Conservation (phyloP, 768 basidiomycete species). For the Lactarius sanguifluus region DNA sequence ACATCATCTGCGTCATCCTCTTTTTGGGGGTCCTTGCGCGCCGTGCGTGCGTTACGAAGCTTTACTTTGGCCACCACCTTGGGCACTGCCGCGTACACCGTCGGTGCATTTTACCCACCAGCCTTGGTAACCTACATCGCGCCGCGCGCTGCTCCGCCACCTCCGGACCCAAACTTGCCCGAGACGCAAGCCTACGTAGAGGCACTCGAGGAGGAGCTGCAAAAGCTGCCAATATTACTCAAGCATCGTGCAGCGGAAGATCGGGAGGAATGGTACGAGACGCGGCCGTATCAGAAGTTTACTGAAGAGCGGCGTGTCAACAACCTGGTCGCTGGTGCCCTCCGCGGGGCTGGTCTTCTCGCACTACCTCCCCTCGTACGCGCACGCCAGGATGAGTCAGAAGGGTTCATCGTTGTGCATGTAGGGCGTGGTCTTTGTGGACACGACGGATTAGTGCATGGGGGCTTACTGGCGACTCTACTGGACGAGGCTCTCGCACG, state of each 20-base stretch:
- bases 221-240: conserved; percentile 59
- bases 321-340: conserved; percentile 77
- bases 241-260: conserved; percentile 50
- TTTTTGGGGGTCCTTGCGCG: not conserved
- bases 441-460: conserved; percentile 93
- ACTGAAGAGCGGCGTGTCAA: conserved; percentile 78
- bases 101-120: conserved; percentile 73
- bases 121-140: conserved; percentile 63
- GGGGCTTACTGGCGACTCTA: conserved; percentile 86
- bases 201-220: conserved; percentile 65
- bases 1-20: conserved; percentile 11
- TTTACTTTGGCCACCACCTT: conserved; percentile 16
- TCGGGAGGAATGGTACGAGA: conserved; percentile 69
- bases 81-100: conserved; percentile 40
- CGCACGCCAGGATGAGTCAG: conserved; percentile 69
- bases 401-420: conserved; percentile 71
- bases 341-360: conserved; percentile 86
- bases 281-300: conserved; percentile 66
- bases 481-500: conserved; percentile 84
- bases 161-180: conserved; percentile 55
- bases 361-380: conserved; percentile 79
- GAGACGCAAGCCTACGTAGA: conserved; percentile 58
- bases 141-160: conserved; percentile 75
- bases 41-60: conserved; percentile 7
- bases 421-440: conserved; percentile 87